These are phyloP conservation scores for Aegilops longissima DNA, from an alignment of 176 grass and related monocot species.

Conservation along the genomic window DNA sequence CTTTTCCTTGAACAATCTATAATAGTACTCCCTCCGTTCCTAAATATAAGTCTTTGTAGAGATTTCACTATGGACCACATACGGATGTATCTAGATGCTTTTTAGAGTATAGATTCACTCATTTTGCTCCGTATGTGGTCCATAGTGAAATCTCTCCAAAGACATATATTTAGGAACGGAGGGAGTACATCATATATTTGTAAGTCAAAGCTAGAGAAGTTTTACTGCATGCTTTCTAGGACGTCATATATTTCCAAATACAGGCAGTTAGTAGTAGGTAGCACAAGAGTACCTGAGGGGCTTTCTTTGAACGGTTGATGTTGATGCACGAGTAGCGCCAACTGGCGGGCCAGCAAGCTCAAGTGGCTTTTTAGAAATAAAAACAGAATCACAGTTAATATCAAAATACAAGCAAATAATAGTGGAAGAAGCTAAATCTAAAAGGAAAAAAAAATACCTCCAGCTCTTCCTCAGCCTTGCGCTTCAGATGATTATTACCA, in stretches of 20 bases:
- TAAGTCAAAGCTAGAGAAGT: too few relatives aligned
- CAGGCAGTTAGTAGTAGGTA: not conserved
- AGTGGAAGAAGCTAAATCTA: not conserved
- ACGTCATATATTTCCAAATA: not conserved
- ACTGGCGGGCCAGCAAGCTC: slow-evolving; percentile 58
- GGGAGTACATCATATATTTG: not conserved
- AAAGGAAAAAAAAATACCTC: slow-evolving; percentile 49
- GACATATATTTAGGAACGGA: too few relatives aligned
- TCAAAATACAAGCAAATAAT: slow-evolving; percentile 3
- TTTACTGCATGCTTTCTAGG: not conserved
- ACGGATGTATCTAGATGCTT: too few relatives aligned
- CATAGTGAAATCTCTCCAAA: too few relatives aligned
- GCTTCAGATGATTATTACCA: slow-evolving; percentile 39
- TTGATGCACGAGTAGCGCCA: slow-evolving; percentile 16
- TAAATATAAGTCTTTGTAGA: too few relatives aligned
- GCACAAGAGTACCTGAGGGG: slow-evolving; percentile 53
- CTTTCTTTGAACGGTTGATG: slow-evolving; percentile 55
- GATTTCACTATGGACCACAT: too few relatives aligned
- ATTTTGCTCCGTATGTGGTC: too few relatives aligned
- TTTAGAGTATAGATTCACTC: too few relatives aligned
- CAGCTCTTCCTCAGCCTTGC: slow-evolving; percentile 62
- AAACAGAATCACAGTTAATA: slow-evolving; percentile 21
- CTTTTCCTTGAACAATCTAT: not conserved
- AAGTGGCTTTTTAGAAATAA: slow-evolving; percentile 41
- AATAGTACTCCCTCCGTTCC: not conserved